Evolutionary conservation across 306 rosid species (phyloP).

Genomic region (Gynostemma pentaphyllum): DNA sequence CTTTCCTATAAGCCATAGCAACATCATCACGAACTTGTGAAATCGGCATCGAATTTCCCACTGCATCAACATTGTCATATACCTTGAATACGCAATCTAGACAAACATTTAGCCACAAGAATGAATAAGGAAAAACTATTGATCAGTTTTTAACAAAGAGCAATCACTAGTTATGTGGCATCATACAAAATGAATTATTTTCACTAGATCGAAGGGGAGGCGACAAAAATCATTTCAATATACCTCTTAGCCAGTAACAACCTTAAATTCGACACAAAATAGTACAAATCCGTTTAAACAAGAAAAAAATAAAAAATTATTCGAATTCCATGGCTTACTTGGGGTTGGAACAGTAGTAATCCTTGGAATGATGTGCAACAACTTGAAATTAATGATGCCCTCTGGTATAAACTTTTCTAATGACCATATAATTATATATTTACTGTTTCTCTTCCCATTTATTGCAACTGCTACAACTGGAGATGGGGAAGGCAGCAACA

Average conservation of each 20-base stretch:
- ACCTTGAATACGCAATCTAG: constrained; percentile 11
- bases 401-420: constrained; percentile 72
- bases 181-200: neutral
- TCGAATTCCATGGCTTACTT: constrained; percentile 33
- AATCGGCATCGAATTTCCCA: constrained; percentile 65
- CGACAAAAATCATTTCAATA: neutral
- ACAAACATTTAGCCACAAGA: neutral
- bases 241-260: neutral
- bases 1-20: constrained; percentile 51
- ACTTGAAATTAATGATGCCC: constrained; percentile 48
- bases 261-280: neutral
- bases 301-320: no score
- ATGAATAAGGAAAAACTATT: neutral
- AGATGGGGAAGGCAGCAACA: constrained; percentile 24
- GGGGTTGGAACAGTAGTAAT: constrained; percentile 66
- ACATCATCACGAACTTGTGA: constrained; percentile 53
- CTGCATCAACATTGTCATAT: constrained; percentile 28
- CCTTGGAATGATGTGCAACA: constrained; percentile 58
- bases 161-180: neutral
- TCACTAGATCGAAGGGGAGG: neutral
- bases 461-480: constrained; percentile 59
- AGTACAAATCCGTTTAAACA: neutral
- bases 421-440: constrained; percentile 64
- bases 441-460: constrained; percentile 68
- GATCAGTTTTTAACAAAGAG: neutral